These are phyloP conservation scores for Ceratocystis lukuohia DNA, from an alignment of 2,329 filamentous ascomycete species.

Conservation along the genomic window DNA sequence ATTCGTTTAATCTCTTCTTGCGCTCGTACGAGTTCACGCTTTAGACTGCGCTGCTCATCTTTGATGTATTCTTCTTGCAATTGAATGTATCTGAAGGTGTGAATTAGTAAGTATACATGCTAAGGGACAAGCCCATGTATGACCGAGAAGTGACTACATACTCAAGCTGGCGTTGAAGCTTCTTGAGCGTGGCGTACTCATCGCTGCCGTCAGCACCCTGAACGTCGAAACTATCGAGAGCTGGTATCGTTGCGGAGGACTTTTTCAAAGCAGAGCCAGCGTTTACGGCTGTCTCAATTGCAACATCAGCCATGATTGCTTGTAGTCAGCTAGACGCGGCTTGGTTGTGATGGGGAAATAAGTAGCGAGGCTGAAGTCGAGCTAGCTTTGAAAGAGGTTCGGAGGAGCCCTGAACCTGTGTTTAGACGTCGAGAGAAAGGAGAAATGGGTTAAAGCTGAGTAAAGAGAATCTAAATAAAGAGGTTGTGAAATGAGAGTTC, in stretches of 20 bases:
- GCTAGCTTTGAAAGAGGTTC: not conserved
- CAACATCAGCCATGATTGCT: slow-evolving; percentile 65
- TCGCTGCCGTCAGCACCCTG: slow-evolving; percentile 68
- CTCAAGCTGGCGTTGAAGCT: slow-evolving; percentile 91
- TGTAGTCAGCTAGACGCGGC: not conserved
- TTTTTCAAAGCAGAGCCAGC: slow-evolving; percentile 66
- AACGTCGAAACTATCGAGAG: slow-evolving; percentile 81
- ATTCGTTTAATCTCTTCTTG: slow-evolving; percentile 99
- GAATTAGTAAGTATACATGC: not conserved
- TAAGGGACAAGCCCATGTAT: not conserved
- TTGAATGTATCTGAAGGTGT: slow-evolving; percentile 65
- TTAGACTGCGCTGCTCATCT: slow-evolving; percentile 96
- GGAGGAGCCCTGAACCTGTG: not conserved
- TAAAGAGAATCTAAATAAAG: not conserved
- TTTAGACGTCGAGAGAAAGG: not conserved
- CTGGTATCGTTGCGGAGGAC: slow-evolving; percentile 68
- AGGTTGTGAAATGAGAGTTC: not conserved
- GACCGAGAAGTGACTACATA: slow-evolving; percentile 34
- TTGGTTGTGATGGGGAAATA: not conserved
- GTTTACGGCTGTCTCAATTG: slow-evolving; percentile 69
- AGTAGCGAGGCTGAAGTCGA: slow-evolving; percentile 11
- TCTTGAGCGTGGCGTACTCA: slow-evolving; percentile 92
- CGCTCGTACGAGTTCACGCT: slow-evolving; percentile 89
- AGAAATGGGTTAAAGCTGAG: not conserved
- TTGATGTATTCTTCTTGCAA: slow-evolving; percentile 99